Evolutionary conservation across 2,329 filamentous ascomycete genomes (phyloP).

Genomic region (Diplodia sapinea): DNA sequence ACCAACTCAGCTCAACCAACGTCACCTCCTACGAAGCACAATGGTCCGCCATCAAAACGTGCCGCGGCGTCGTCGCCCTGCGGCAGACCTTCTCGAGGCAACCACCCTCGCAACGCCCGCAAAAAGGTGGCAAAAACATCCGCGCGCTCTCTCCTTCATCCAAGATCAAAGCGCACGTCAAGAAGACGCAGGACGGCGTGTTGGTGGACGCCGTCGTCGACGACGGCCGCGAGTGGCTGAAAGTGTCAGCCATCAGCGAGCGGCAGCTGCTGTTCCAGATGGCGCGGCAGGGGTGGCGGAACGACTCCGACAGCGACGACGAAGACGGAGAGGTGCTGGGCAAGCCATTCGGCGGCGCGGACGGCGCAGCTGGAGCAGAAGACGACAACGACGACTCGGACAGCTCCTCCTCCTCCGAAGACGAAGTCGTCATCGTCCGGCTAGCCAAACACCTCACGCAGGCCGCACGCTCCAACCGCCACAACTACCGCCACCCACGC

Average conservation of each 20-base stretch:
- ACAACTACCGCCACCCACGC: conserved; percentile 49
- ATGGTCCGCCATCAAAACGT: conserved; percentile 67
- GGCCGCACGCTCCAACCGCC: conserved; percentile 62
- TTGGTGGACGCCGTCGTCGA: conserved; percentile 69
- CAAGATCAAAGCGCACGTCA: conserved; percentile 28
- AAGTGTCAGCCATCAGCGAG: conserved; percentile 70
- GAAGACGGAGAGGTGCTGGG: conserved; percentile 49
- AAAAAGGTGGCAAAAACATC: neutral
- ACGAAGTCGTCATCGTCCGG: conserved; percentile 63
- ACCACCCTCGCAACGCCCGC: neutral
- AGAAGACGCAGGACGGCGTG: conserved; percentile 55
- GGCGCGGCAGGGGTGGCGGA: conserved; percentile 70
- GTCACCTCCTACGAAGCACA: conserved; percentile 68
- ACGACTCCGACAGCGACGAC: conserved; percentile 55
- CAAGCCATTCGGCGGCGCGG: conserved; percentile 41
- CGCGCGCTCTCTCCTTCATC: conserved; percentile 9
- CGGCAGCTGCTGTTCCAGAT: conserved; percentile 70
- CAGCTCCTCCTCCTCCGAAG: conserved; percentile 38
- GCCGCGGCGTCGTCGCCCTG: conserved; percentile 62
- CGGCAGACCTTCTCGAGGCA: conserved; percentile 46
- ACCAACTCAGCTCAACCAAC: conserved; percentile 69
- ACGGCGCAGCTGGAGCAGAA: conserved; percentile 52
- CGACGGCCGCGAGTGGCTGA: conserved; percentile 69
- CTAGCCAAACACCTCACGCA: conserved; percentile 63
- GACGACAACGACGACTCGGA: conserved; percentile 55